Conservation (phyloP, 495 filamentous ascomycete genomes). For the Zalerion maritima region DNA sequence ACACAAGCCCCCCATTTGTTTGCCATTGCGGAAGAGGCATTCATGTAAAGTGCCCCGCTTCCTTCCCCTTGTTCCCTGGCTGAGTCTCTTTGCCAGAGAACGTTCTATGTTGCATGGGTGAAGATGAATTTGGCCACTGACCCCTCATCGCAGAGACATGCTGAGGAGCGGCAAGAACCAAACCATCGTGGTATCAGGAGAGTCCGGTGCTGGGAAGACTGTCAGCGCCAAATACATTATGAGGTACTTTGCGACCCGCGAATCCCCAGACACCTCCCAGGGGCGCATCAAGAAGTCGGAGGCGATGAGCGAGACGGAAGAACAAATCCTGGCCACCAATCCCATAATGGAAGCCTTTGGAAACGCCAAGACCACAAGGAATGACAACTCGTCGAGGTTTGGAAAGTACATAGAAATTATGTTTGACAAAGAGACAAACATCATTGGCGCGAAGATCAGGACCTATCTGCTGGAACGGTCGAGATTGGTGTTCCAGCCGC, state of each 20-base stretch:
- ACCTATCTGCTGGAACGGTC: slow-evolving; percentile 94
- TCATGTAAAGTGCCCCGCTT: slow-evolving; percentile 51
- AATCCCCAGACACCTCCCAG: slow-evolving; percentile 78
- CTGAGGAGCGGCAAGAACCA: slow-evolving; percentile 89
- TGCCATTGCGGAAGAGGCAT: slow-evolving; percentile 97
- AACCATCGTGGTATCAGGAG: slow-evolving; percentile 95
- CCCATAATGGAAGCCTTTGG: slow-evolving; percentile 99
- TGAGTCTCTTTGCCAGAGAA: slow-evolving; percentile 1
- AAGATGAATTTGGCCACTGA: slow-evolving; percentile 4
- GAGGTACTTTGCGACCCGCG: slow-evolving; percentile 97
- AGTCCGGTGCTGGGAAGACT: slow-evolving; percentile 96
- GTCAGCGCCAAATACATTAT: slow-evolving; percentile 99
- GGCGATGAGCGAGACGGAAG: slow-evolving; percentile 94
- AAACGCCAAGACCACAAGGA: slow-evolving; percentile 96
- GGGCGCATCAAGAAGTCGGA: slow-evolving; percentile 67
- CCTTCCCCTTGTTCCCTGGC: slow-evolving; percentile 1
- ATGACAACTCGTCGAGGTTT: slow-evolving; percentile 98
- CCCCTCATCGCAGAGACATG: slow-evolving; percentile 60
- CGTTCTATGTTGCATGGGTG: not conserved
- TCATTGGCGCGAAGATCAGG: slow-evolving; percentile 92
- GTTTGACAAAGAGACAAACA: slow-evolving; percentile 91
- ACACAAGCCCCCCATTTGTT: slow-evolving; percentile 97
- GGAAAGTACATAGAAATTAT: slow-evolving; percentile 99
- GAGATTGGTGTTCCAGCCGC: slow-evolving; percentile 91
- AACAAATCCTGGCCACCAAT: slow-evolving; percentile 95